A percentile compares a stretch with the other conserved stretches of the same genome.
These are phyloP conservation scores for Vinca major DNA, from an alignment of 305 asterid species.

Conservation along the genomic window DNA sequence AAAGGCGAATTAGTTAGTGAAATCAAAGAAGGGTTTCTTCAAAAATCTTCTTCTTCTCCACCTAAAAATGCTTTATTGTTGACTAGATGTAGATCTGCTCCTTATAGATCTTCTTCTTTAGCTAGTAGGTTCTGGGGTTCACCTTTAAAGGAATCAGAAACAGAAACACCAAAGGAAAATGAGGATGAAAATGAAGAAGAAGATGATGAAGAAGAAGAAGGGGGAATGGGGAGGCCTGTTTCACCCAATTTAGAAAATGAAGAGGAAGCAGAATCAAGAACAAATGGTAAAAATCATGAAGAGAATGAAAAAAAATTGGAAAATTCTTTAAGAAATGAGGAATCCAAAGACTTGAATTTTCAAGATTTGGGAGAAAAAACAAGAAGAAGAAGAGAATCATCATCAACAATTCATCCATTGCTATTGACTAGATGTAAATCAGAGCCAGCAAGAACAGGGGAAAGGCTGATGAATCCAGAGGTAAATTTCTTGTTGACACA, in stretches of 20 bases:
- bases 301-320: constrained; percentile 16
- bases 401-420: constrained; percentile 37
- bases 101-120: constrained; percentile 76
- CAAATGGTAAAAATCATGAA: constrained; percentile 12
- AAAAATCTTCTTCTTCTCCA: constrained; percentile 28
- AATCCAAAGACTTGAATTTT: constrained; percentile 9
- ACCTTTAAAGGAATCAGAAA: constrained; percentile 22
- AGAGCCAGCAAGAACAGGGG: constrained; percentile 69
- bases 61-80: constrained; percentile 53
- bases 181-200: constrained; percentile 8
- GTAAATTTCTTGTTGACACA: constrained; percentile 22
- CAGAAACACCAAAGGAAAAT: constrained; percentile 12
- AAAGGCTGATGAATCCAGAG: constrained; percentile 37
- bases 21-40: constrained; percentile 18
- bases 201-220: constrained; percentile 13
- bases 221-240: constrained; percentile 5
- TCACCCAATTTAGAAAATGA: constrained; percentile 16
- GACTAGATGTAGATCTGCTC: constrained; percentile 93
- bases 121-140: constrained; percentile 62
- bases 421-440: constrained; percentile 72
- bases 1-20: constrained; percentile 17
- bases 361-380: constrained; percentile 21
- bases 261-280: constrained; percentile 15
- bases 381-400: constrained; percentile 13
- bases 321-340: constrained; percentile 2